Base-by-base conservation (phyloP, 1,139 yeast genomes). In the Scheffersomyces parashehatae region DNA sequence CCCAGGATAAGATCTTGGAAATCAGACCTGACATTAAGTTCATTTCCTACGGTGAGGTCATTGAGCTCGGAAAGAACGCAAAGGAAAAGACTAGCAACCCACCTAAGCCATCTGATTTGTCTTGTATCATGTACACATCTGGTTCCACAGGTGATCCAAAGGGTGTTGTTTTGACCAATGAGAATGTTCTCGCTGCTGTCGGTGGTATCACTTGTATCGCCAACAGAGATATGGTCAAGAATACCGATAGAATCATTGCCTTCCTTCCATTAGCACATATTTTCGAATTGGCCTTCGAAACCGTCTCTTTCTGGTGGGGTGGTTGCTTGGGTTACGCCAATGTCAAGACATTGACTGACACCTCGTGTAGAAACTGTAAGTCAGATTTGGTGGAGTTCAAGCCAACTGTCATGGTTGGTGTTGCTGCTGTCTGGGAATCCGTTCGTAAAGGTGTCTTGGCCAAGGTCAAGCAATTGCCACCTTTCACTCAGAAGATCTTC, bases 141-240 rank as follows among this genome's bases (percentile, higher is more conserved):
- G 99, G 99, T 41, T 90, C 98, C 13, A 91, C 99, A 13, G 99
- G 99, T 58, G 83, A 84, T 50, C 99, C 99, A 59, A 93, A 93
- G 75, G 99, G 99, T 68, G 99, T 93, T 36, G 90, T 88, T 30
- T 73, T 95, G 54, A 77, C 83, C 41, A 95, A 93, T 60, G 74
- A 71, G 45, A 90, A 90, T 63, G 77, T 93, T 38, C 67, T 90
- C 42, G 86, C 96, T 11, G 96, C 96, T 57, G 65, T 88, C 37
- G 95, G 85, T 46, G 99, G 99, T 67, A 82, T 88, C 45, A 69
- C 87, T 30, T 73, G 81, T 41, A 80, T 81, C 55, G 83, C 90
- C 43, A 75, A 77, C 42, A 72, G 81, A 54, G 72, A 73, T 29
- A 55, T 72, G 43, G 80, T 88, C 43, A 66, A 63, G 43, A 68